Conservation (phyloP, 495 filamentous ascomycete species). For the Annulohypoxylon moriforme region DNA sequence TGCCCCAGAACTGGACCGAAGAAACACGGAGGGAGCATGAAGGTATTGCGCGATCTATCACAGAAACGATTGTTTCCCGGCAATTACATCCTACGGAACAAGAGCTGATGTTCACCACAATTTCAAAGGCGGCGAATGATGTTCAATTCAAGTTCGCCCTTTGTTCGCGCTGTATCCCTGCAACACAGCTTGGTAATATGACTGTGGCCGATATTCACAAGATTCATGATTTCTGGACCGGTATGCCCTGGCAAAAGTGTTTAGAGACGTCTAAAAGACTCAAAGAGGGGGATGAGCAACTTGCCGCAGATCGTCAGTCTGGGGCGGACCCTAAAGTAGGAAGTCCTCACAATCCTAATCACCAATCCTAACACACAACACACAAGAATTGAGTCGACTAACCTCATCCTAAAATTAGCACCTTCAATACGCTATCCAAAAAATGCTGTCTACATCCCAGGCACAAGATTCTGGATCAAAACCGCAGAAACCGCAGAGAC, state of each 20-base stretch:
- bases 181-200: conserved; percentile 23
- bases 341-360: conserved; percentile 1
- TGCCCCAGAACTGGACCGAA: neutral
- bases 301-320: neutral
- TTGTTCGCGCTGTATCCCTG: conserved; percentile 22
- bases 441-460: conserved; percentile 22
- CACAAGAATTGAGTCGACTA: conserved; percentile 5
- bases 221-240: neutral
- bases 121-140: conserved; percentile 16
- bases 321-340: conserved; percentile 39
- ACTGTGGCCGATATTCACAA: conserved; percentile 7
- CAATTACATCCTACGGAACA: neutral
- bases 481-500: conserved; percentile 31
- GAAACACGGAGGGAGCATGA: neutral
- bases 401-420: conserved; percentile 34
- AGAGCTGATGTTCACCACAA: neutral
- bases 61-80: conserved; percentile 13
- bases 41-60: conserved; percentile 8
- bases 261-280: neutral
- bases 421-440: conserved; percentile 28
- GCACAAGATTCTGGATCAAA: neutral
- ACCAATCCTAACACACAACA: neutral
- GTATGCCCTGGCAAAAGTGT: no score
- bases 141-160: conserved; percentile 38
- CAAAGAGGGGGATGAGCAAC: conserved; percentile 13